These are phyloP conservation scores for Lignosus rhinocerotis DNA, from an alignment of 1,284 basidiomycete genomes.

Conservation along the genomic window DNA sequence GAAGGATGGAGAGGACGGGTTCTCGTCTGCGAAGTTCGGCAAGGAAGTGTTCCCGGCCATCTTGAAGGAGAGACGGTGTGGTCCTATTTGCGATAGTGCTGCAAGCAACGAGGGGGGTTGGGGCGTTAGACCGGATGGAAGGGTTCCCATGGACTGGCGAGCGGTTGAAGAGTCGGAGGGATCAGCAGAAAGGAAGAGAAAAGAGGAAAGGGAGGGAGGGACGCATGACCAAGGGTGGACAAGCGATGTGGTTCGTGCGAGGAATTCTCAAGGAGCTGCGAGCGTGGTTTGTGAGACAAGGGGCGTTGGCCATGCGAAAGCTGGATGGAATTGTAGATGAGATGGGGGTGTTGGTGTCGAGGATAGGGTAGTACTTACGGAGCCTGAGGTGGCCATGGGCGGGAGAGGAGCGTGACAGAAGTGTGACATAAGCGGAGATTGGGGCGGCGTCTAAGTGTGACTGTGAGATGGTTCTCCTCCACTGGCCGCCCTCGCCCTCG, in stretches of 20 bases:
- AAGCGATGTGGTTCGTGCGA: constrained; percentile 13
- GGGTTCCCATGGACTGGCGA: neutral
- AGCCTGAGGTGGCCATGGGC: too few relatives aligned
- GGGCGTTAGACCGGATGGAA: neutral
- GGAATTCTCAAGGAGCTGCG: constrained; percentile 9
- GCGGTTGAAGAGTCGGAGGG: constrained; percentile 10
- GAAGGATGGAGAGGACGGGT: neutral
- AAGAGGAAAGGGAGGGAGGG: constrained; percentile 8
- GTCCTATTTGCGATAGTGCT: neutral
- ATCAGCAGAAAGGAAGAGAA: constrained; percentile 5
- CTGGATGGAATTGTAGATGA: too few relatives aligned
- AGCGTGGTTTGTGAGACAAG: neutral
- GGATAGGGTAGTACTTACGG: too few relatives aligned
- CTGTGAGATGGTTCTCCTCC: too few relatives aligned
- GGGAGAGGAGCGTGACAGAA: neutral
- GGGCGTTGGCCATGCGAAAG: too few relatives aligned
- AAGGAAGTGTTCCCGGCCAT: neutral
- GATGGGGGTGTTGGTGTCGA: too few relatives aligned
- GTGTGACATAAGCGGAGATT: constrained; percentile 7
- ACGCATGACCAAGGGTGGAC: constrained; percentile 17
- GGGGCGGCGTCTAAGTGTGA: neutral
- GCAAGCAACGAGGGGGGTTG: neutral
- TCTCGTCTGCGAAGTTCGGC: neutral
- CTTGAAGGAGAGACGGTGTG: neutral
- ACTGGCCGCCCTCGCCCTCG: too few relatives aligned